Evolutionary conservation across 345 rosid genomes (phyloP).

Genomic region (Euphorbia lathyris): DNA sequence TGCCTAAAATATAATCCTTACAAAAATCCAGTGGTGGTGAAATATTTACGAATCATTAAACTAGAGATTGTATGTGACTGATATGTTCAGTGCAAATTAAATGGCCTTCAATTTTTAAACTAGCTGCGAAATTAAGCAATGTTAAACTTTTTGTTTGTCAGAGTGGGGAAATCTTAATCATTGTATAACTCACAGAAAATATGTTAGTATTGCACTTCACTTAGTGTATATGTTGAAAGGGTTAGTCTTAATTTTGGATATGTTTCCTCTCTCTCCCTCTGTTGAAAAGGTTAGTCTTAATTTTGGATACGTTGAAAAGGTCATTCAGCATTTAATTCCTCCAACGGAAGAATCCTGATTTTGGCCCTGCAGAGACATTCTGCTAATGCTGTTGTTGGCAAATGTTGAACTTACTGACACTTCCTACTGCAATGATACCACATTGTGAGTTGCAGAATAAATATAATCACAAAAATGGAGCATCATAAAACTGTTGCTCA

Average conservation of each 20-base stretch:
- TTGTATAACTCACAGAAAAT: neutral
- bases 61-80: neutral
- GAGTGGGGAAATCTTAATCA: neutral
- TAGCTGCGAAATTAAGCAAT: neutral
- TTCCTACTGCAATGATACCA: neutral
- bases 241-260: too few species aligned
- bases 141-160: neutral
- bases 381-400: neutral
- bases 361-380: neutral
- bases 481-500: neutral
- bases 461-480: neutral
- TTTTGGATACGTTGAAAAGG: too few species aligned
- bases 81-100: too few species aligned
- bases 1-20: neutral
- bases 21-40: neutral
- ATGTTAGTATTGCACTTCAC: too few species aligned
- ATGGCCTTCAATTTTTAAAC: neutral
- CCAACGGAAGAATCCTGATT: neutral
- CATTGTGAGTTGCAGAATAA: neutral
- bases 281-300: too few species aligned
- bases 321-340: neutral
- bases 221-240: too few species aligned
- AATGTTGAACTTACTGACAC: neutral
- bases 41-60: neutral
- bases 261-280: too few species aligned